Evolutionary conservation across 1,139 yeast species (phyloP).

Genomic region (Kodamaea suecica): DNA sequence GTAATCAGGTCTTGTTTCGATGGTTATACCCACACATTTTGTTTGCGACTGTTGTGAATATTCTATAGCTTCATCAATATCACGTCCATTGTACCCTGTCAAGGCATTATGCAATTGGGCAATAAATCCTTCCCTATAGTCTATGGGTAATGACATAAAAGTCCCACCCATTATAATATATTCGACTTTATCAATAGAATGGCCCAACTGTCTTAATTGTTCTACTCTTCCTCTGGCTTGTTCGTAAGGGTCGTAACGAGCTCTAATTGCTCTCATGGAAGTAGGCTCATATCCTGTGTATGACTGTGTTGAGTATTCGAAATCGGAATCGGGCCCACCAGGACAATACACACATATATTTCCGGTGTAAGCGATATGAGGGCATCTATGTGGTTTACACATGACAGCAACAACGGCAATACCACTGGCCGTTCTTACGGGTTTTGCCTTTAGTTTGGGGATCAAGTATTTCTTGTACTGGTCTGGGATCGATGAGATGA

Average conservation of each 20-base stretch:
- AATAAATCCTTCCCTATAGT: slow-evolving; percentile 85
- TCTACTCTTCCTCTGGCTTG: slow-evolving; percentile 98
- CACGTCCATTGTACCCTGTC: slow-evolving; percentile 86
- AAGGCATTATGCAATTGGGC: slow-evolving; percentile 90
- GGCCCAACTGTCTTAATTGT: slow-evolving; percentile 92
- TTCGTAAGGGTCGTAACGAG: slow-evolving; percentile 96
- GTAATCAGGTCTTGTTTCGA: slow-evolving; percentile 97
- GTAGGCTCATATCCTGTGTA: slow-evolving; percentile 99
- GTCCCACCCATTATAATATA: slow-evolving; percentile 99
- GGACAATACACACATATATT: slow-evolving; percentile 99
- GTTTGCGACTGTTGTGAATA: slow-evolving; percentile 94
- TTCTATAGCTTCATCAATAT: slow-evolving; percentile 85
- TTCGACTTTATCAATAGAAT: slow-evolving; percentile 94
- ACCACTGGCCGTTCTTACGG: slow-evolving; percentile 97
- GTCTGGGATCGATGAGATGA: slow-evolving; percentile 92
- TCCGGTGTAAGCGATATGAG: slow-evolving; percentile 98
- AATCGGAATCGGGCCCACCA: slow-evolving; percentile 98
- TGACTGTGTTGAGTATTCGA: slow-evolving; percentile 96
- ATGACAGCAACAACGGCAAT: slow-evolving; percentile 98
- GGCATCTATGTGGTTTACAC: slow-evolving; percentile 99
- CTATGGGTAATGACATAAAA: slow-evolving; percentile 89
- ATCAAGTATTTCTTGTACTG: slow-evolving; percentile 87
- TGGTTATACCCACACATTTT: slow-evolving; percentile 97
- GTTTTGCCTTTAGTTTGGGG: slow-evolving; percentile 94
- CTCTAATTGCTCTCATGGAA: slow-evolving; percentile 97